These are phyloP conservation scores for Theileria orientalis DNA, from an alignment of 169 alveolate species.

Conservation along the genomic window DNA sequence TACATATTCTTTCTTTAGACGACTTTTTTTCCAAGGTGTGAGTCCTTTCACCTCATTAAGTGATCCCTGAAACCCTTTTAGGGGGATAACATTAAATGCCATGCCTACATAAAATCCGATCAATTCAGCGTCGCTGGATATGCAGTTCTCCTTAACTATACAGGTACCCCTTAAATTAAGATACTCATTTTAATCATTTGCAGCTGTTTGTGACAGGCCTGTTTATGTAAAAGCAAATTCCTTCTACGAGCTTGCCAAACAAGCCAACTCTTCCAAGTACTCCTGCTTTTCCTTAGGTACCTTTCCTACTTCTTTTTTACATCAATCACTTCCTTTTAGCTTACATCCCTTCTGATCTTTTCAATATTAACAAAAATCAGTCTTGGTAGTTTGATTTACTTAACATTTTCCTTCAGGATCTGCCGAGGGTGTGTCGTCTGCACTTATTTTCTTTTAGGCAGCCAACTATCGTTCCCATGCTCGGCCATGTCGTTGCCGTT, in stretches of 20 bases:
- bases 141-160: constrained; percentile 41
- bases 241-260: constrained; percentile 57
- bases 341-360: constrained; percentile 30
- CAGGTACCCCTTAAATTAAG: constrained; percentile 16
- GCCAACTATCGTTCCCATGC: constrained; percentile 64
- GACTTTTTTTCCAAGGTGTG: constrained; percentile 1
- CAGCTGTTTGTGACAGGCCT: constrained; percentile 56
- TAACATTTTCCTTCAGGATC: constrained; percentile 3
- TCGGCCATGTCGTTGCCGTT: constrained; percentile 60
- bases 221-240: constrained; percentile 14
- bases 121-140: constrained; percentile 41
- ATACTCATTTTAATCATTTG: no score
- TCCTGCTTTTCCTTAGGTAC: constrained; percentile 31
- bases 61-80: neutral
- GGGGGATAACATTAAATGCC: neutral
- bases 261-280: constrained; percentile 6
- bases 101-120: constrained; percentile 37
- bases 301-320: neutral
- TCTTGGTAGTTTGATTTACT: constrained; percentile 22
- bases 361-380: neutral
- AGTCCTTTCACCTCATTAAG: no score
- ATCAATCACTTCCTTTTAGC: no score
- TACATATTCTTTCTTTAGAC: neutral
- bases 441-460: constrained; percentile 3
- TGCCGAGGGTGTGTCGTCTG: constrained; percentile 16